Evolutionary conservation across 495 filamentous ascomycete species (phyloP), one percentile per base, ranked within the genome.

Genomic region (Recurvomyces mirabilis): DNA sequence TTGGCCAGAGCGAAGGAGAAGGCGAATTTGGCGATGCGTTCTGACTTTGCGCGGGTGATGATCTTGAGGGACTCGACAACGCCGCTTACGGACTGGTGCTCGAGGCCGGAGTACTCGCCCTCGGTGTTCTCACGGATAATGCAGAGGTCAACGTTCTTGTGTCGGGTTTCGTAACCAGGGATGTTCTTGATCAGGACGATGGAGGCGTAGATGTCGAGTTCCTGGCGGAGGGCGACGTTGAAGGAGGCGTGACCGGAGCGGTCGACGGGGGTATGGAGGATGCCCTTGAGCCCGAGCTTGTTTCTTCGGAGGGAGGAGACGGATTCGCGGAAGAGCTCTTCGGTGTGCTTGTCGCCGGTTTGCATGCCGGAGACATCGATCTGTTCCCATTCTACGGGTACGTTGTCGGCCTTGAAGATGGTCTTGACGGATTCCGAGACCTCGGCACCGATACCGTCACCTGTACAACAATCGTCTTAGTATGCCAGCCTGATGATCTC

Each of bases 71-170:
- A 96, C 72, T 98, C 93, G 54, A 98, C 93, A 57, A 98, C 91
- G 51, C 91, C 91, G 40, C 78, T 74, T 18, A 98, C 91, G 44
- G 87, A 93, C 73, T 98, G 93, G 70, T 98, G 91, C 73, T 98
- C 91, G 39, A 98, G 75, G 34, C 91, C 91, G 32, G 85, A 93
- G 72, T 98, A 98, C 74, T 98, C 91, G 58, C 91, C 91, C 72
- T 98, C 91, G 62, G 91, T 98, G 71, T 98, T 98, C 73, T 98
- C 91, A 67, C 91, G 91, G 66, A 98, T 94, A 65, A 98, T 94
- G 77, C 87, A 93, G 43, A 98, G 76, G 62, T 98, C 93, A 64
- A 98, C 83, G 62, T 88, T 76, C 58, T 93, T 80, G 72, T 98
- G 91, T 59, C 91, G 87, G 39, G 93, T 96, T 67, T 93, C 65